Evolutionary conservation across 2,329 filamentous ascomycete genomes (phyloP).

Genomic region (Penicillium rolfsii): DNA sequence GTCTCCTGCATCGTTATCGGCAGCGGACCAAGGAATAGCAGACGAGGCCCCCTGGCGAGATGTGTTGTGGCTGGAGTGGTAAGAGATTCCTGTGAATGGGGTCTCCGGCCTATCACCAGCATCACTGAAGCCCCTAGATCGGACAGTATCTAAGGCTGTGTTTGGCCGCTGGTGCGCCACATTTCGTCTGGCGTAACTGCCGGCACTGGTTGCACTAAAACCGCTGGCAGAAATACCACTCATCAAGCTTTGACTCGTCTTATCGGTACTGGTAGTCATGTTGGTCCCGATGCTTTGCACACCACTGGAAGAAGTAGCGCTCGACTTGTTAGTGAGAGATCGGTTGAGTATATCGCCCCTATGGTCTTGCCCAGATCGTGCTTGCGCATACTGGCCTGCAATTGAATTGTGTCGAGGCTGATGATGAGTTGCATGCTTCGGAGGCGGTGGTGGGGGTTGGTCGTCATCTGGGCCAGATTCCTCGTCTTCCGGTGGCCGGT

Average conservation of each 20-base stretch:
- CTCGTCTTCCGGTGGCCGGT: constrained; percentile 50
- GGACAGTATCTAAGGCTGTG: constrained; percentile 48
- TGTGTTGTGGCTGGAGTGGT: constrained; percentile 81
- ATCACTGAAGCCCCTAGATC: constrained; percentile 45
- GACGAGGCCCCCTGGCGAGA: constrained; percentile 64
- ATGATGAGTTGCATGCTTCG: constrained; percentile 55
- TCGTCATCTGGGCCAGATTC: constrained; percentile 56
- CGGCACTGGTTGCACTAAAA: constrained; percentile 93
- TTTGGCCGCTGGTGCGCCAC: constrained; percentile 46
- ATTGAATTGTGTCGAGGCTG: constrained; percentile 49
- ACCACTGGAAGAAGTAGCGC: constrained; percentile 72
- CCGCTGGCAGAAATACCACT: constrained; percentile 87
- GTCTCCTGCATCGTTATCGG: constrained; percentile 59
- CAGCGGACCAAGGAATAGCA: constrained; percentile 61
- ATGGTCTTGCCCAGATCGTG: constrained; percentile 70
- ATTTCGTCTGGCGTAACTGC: constrained; percentile 78
- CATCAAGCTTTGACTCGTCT: constrained; percentile 86
- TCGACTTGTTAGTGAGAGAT: constrained; percentile 88
- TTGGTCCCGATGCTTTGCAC: constrained; percentile 69
- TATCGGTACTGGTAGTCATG: constrained; percentile 70
- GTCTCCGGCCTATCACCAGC: constrained; percentile 53
- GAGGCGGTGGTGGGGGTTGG: constrained; percentile 64
- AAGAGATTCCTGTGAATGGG: constrained; percentile 75
- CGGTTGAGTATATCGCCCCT: constrained; percentile 70
- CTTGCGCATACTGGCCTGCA: constrained; percentile 41